phyloP scores from a whole-genome alignment of 2,329 filamentous ascomycete genomes.

The Claviceps cyperi region DNA sequence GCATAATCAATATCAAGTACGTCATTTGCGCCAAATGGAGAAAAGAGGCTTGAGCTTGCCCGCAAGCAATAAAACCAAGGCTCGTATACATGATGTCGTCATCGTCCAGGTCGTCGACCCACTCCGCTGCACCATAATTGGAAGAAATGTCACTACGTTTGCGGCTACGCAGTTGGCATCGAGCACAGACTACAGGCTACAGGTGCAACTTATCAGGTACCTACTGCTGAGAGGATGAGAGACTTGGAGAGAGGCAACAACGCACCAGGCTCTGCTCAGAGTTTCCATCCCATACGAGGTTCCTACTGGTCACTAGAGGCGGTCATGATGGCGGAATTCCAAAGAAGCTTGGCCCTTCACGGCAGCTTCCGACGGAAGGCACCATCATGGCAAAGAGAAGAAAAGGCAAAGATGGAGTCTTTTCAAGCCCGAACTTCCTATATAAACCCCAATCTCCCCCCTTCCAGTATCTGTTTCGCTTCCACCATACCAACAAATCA shows the following conservation, averaged over 20 bases:
- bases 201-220: too few species aligned
- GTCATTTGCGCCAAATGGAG: not conserved
- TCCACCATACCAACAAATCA: not conserved
- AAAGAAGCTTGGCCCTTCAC: not conserved
- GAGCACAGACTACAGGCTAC: too few species aligned
- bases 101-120: not conserved
- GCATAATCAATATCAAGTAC: not conserved
- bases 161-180: too few species aligned
- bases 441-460: conserved; percentile 1
- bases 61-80: not conserved
- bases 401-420: not conserved
- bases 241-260: too few species aligned
- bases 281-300: not conserved
- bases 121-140: too few species aligned
- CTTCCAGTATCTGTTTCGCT: too few species aligned
- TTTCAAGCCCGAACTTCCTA: not conserved
- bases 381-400: not conserved
- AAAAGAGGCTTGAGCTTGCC: not conserved
- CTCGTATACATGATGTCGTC: not conserved
- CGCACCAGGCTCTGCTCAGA: too few species aligned
- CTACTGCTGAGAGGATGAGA: too few species aligned
- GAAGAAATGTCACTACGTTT: too few species aligned
- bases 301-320: not conserved
- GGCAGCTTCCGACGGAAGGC: not conserved
- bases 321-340: not conserved